Evolutionary conservation across 139 green algal genomes (phyloP).

Genomic region (Gonium pectorale): DNA sequence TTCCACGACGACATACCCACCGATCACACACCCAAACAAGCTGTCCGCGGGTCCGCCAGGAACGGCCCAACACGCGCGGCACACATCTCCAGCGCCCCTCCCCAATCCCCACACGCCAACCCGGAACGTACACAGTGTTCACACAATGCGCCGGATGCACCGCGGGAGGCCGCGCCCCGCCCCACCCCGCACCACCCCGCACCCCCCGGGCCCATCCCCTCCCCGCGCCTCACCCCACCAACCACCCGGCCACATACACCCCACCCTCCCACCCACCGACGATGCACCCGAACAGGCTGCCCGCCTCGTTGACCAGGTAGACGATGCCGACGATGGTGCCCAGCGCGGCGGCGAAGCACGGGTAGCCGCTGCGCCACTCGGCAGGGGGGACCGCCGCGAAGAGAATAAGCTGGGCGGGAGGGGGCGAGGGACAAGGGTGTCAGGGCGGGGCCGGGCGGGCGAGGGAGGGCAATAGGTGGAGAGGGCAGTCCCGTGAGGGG

Average conservation of each 20-base stretch:
- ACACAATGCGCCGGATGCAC: too few species aligned
- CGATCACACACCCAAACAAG: too few species aligned
- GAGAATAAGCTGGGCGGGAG: constrained; percentile 10
- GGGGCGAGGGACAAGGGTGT: background rate
- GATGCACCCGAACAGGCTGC: constrained; percentile 21
- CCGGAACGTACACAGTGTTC: too few species aligned
- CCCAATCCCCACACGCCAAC: too few species aligned
- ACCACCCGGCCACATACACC: background rate
- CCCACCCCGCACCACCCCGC: too few species aligned
- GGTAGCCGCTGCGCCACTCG: constrained; percentile 47
- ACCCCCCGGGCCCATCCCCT: too few species aligned
- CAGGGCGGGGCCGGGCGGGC: background rate
- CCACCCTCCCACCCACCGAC: background rate
- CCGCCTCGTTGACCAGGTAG: constrained; percentile 47
- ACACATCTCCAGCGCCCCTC: too few species aligned
- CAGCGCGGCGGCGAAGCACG: constrained; percentile 31
- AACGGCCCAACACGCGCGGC: too few species aligned
- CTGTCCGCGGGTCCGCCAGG: too few species aligned
- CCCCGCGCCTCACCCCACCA: background rate
- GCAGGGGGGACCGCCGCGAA: constrained; percentile 12
- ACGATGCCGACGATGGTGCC: constrained; percentile 33
- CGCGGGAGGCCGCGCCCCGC: too few species aligned
- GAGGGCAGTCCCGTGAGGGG: too few species aligned
- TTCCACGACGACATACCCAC: too few species aligned
- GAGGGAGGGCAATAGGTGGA: background rate